These are phyloP conservation scores for Syzygium oleosum DNA, from an alignment of 345 rosid species.

Conservation along the genomic window DNA sequence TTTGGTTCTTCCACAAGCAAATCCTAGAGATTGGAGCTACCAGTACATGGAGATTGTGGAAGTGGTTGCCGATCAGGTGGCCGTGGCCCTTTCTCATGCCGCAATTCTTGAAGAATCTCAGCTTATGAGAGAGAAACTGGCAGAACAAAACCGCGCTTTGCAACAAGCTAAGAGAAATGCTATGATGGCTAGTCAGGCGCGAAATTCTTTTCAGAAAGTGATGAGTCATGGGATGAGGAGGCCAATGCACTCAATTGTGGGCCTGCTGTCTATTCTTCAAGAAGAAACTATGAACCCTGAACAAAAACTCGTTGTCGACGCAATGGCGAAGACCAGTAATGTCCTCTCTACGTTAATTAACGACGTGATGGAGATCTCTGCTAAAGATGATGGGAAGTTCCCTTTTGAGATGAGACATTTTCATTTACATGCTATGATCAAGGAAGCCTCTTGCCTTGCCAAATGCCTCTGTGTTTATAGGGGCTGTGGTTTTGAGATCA, in stretches of 20 bases:
- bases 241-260: constrained; percentile 91
- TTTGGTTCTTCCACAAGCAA: constrained; percentile 55
- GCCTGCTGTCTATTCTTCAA: constrained; percentile 76
- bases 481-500: constrained; percentile 60
- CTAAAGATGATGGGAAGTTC: constrained; percentile 62
- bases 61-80: constrained; percentile 98
- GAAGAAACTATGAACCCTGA: constrained; percentile 44
- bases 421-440: constrained; percentile 62
- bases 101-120: constrained; percentile 93
- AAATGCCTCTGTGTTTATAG: constrained; percentile 71
- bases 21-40: constrained; percentile 50
- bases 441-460: constrained; percentile 80
- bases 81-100: constrained; percentile 95
- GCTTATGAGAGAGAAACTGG: constrained; percentile 72
- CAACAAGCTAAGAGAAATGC: constrained; percentile 79
- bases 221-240: constrained; percentile 95
- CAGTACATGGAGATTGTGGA: constrained; percentile 79
- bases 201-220: constrained; percentile 88
- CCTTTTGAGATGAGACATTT: constrained; percentile 56
- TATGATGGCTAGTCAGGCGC: constrained; percentile 92
- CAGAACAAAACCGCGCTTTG: constrained; percentile 64
- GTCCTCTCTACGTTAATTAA: constrained; percentile 75
- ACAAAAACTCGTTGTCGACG: constrained; percentile 59
- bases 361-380: constrained; percentile 73
- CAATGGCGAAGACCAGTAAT: constrained; percentile 57